Evolutionary conservation across 2,329 filamentous ascomycete species (phyloP), one percentile per base, ranked within the genome.

Genomic region (Zymoseptoria brevis): DNA sequence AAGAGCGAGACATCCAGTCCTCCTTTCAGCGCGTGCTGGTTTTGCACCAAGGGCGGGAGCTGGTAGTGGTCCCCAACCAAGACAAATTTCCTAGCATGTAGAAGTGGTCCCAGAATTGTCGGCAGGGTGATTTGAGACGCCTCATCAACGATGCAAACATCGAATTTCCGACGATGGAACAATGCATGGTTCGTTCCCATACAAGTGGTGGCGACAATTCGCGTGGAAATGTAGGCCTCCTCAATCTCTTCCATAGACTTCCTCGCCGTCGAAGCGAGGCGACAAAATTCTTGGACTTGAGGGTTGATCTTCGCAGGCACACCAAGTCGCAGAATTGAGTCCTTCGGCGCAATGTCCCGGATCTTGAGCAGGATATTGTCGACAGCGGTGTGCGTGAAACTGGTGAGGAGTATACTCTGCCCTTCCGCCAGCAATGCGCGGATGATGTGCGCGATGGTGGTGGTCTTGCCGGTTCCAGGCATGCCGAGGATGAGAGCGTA

Each of bases 131-230:
- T 97, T 69, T 99, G 94, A 1, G 92, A 96, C 0, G 94, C 94
- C 75, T 99, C 94, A 66, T 99, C 94, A 3, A 99, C 93, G 63
- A 99, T 97, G 71, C 94, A 99, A 71, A 96, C 97, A 75, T 99
- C 94, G 67, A 99, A 99, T 0, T 87, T 85, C 4, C 94, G 87
- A 69, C 93, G 88, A 58, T 84, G 87, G 75, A 99, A 97, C 8
- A 99, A 78, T 2, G 87, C 82, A 72, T 99, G 94, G 66, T 88
- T 93, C 71, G 96, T 89, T 2, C 92, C 90, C 24, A 99, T 81
- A 70, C 94, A 99, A 0, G 94, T 97, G 0, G 94, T 96, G 4
- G 93, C 94, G 2, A 99, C 94, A 26, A 99, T 86, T 1, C 89
- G 89, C 1, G 89, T 90, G 54, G 87, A 85, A 71, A 94, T 88